These are phyloP conservation scores for Metarhizium brunneum DNA, from an alignment of 2,329 filamentous ascomycete genomes.

Conservation along the genomic window DNA sequence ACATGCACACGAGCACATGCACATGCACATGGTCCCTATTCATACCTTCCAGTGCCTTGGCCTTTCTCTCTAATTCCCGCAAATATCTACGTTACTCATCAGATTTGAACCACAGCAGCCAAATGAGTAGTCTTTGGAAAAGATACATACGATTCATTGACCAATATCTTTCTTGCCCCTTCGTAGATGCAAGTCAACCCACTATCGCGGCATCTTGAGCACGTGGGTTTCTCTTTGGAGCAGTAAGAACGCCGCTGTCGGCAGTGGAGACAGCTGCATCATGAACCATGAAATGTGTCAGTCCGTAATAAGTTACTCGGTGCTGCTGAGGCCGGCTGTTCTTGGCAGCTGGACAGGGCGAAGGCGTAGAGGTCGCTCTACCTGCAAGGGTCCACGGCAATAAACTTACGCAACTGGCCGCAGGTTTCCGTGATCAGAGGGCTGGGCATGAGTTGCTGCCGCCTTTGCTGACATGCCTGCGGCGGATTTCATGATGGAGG, in stretches of 20 bases:
- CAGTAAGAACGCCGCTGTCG: constrained; percentile 24
- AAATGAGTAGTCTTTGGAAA: no score
- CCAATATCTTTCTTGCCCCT: constrained; percentile 22
- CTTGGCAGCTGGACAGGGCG: no score
- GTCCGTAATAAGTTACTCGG: background rate
- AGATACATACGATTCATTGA: constrained; percentile 23
- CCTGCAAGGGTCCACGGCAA: background rate
- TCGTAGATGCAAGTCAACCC: constrained; percentile 24
- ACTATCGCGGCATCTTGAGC: constrained; percentile 22
- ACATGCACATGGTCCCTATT: background rate
- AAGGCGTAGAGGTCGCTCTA: background rate
- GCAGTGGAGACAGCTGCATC: constrained; percentile 23
- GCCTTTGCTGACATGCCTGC: background rate
- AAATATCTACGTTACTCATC: constrained; percentile 17
- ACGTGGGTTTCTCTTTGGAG: constrained; percentile 26
- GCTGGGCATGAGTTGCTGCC: background rate
- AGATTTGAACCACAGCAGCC: background rate
- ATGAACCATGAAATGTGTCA: background rate
- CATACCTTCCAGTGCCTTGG: constrained; percentile 19
- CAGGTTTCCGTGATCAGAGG: constrained; percentile 10
- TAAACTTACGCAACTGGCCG: constrained; percentile 18
- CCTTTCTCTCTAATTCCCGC: constrained; percentile 23
- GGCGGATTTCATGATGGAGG: background rate
- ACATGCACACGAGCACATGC: background rate
- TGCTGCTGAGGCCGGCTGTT: no score